Base-by-base conservation (phyloP, 2,329 filamentous ascomycete species). In the Escovopsis sp. region DNA sequence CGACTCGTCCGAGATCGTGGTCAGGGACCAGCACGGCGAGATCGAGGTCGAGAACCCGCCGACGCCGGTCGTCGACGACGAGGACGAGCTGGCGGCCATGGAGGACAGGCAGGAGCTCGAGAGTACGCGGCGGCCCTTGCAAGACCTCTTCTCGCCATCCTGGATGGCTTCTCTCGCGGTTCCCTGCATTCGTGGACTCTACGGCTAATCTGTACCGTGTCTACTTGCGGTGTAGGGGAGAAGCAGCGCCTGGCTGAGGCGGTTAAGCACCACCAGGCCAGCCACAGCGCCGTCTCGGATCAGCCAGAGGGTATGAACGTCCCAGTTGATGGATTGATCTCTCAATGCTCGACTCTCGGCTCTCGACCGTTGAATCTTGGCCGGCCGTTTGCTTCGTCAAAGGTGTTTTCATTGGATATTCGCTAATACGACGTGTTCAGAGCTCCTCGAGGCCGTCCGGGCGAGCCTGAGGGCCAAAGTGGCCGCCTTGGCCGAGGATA, bases 401-500 rank as follows among this genome's bases (percentile, higher is more conserved):
- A 11, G 11, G 11, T 27, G 25, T 9, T 9, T 30, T 7, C 8
- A 30, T 30, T 30, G 27, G 6, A 20, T 20, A 6, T 20, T 20
- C 20, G 20, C 20, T 20, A 20, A 20, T 20, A 20, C 20, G 24
- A n/a, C 13, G 13, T 10, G 12, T 12, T 34, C 45, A 79, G 83
- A 87, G 58, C 68, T 88, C 4, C 66, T 86, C 24, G 76, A 81
- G 48, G 71, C 76, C 16, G 72, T 87, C 38, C 74, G 76, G 48
- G 72, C 76, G 30, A 87, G 80, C 57, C 64, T 93, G 42, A 70
- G 76, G 50, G 75, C 75, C 44, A 85, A 86, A 56, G 81, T 87
- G 2, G 72, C 75, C 13, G 76, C 79, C 12, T 63, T 94, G 39
- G 73, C 83, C 16, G 83, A 91, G 39, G 87, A 94, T 54, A 83